Evolutionary conservation across 2,329 filamentous ascomycete genomes (phyloP).

Genomic region (Xylariaceae sp.): DNA sequence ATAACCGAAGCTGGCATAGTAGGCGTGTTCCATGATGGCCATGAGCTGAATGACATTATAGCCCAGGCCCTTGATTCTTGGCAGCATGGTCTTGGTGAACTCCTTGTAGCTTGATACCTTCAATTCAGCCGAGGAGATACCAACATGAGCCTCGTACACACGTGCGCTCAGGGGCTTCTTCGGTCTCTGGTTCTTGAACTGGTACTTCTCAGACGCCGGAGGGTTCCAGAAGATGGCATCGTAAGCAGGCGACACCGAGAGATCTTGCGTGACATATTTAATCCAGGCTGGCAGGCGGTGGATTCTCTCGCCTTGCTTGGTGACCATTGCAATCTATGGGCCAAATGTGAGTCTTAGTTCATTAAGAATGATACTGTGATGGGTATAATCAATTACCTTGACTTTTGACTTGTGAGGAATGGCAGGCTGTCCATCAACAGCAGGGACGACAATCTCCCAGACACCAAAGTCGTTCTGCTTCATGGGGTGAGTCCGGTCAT

Average conservation of each 20-base stretch:
- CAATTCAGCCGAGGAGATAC: slow-evolving; percentile 87
- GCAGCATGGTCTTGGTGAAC: slow-evolving; percentile 88
- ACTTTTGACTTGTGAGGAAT: slow-evolving; percentile 94
- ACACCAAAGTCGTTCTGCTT: slow-evolving; percentile 78
- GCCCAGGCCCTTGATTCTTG: slow-evolving; percentile 80
- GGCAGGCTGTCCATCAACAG: slow-evolving; percentile 65
- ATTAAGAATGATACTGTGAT: background rate
- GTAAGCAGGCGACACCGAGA: slow-evolving; percentile 83
- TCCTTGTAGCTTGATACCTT: slow-evolving; percentile 94
- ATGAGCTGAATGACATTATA: slow-evolving; percentile 99
- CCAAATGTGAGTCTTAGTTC: background rate
- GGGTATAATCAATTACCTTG: slow-evolving; percentile 58
- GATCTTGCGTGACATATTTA: slow-evolving; percentile 91
- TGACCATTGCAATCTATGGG: slow-evolving; percentile 71
- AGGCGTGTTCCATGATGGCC: slow-evolving; percentile 99
- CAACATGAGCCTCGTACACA: slow-evolving; percentile 98
- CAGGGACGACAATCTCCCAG: slow-evolving; percentile 75
- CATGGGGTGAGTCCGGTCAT: slow-evolving; percentile 79
- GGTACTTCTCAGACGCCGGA: slow-evolving; percentile 66
- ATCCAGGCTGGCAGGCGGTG: slow-evolving; percentile 96
- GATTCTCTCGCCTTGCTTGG: slow-evolving; percentile 71
- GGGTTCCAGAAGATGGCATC: slow-evolving; percentile 98
- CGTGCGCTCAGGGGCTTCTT: slow-evolving; percentile 80
- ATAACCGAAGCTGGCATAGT: slow-evolving; percentile 98
- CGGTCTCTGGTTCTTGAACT: slow-evolving; percentile 77